These are phyloP conservation scores for Theileria parva DNA, from an alignment of 169 alveolate genomes.

Conservation along the genomic window DNA sequence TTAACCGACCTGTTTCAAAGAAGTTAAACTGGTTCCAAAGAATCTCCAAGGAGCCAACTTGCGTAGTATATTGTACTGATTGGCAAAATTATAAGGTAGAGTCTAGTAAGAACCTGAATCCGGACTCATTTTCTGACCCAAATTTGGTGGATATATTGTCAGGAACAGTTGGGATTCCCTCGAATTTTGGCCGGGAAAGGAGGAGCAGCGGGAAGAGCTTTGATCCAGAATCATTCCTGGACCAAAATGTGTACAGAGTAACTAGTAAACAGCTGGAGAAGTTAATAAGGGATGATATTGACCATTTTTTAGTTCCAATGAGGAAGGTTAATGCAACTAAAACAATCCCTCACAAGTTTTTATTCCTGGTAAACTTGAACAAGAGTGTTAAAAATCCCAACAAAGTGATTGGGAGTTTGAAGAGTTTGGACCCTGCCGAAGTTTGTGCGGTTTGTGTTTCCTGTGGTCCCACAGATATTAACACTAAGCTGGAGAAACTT, in stretches of 20 bases:
- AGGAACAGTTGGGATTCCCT: neutral
- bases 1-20: neutral
- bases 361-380: conserved; percentile 35
- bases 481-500: conserved; percentile 34
- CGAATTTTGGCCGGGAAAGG: neutral
- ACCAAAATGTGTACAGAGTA: neutral
- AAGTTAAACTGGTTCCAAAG: conserved; percentile 42
- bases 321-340: conserved; percentile 8
- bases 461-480: conserved; percentile 44
- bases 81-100: conserved; percentile 61
- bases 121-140: conserved; percentile 17
- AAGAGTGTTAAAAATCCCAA: conserved; percentile 53
- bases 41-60: conserved; percentile 29
- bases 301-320: conserved; percentile 12
- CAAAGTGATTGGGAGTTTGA: conserved; percentile 51
- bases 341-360: conserved; percentile 41
- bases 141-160: conserved; percentile 19
- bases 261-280: conserved; percentile 30
- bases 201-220: neutral
- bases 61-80: conserved; percentile 48
- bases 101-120: neutral
- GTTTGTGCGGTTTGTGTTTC: conserved; percentile 65
- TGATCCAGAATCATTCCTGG: neutral
- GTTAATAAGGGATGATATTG: conserved; percentile 55
- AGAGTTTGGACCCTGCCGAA: conserved; percentile 48